Evolutionary conservation across 176 grass and related monocot genomes (phyloP).

Genomic region (Pontederia crassipes): DNA sequence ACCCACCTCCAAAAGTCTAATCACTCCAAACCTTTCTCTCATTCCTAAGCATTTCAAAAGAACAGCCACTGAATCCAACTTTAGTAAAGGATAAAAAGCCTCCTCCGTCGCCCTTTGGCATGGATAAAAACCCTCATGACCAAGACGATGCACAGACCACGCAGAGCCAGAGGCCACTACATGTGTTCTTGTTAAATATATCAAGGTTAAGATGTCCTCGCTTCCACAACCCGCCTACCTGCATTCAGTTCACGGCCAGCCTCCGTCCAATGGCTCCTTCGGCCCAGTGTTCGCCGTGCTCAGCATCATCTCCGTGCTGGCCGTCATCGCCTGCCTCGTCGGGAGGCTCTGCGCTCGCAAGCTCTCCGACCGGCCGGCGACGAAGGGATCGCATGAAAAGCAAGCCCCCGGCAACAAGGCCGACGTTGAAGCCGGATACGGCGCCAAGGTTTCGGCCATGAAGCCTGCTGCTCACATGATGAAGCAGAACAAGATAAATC

Average conservation of each 20-base stretch:
- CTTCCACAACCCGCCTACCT: neutral
- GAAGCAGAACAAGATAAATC: too few relatives aligned
- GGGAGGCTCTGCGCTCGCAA: neutral
- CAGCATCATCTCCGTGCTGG: neutral
- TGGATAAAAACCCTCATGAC: too few relatives aligned
- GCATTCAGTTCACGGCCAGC: neutral
- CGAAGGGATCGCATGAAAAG: too few relatives aligned
- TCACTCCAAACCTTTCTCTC: neutral
- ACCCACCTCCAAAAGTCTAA: too few relatives aligned
- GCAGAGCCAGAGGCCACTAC: neutral
- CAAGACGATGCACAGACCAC: too few relatives aligned
- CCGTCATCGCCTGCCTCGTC: neutral
- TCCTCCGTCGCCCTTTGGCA: neutral
- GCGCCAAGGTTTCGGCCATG: too few relatives aligned
- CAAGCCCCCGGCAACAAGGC: too few relatives aligned
- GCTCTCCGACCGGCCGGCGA: too few relatives aligned
- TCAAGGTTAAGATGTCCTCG: neutral
- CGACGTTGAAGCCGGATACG: too few relatives aligned
- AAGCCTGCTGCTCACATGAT: too few relatives aligned
- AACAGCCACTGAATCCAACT: neutral
- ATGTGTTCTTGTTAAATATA: neutral
- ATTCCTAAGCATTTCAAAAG: neutral
- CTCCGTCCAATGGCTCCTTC: constrained; percentile 3
- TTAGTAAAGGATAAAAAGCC: neutral
- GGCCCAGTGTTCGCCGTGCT: constrained; percentile 14